These are phyloP conservation scores for Cladosporium austrohemisphaericum DNA, from an alignment of 2,329 filamentous ascomycete species.

Conservation along the genomic window DNA sequence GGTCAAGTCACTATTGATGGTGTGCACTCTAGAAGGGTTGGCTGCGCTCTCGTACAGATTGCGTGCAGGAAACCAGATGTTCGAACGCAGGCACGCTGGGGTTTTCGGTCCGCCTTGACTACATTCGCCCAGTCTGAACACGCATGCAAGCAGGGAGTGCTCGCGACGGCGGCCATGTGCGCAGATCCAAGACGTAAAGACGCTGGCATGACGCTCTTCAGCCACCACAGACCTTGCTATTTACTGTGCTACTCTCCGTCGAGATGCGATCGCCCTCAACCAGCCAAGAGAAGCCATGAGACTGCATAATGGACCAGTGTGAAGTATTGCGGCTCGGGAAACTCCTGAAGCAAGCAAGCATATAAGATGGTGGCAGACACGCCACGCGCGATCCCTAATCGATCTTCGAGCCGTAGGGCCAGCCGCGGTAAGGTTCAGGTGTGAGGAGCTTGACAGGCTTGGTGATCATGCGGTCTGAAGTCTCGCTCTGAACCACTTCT, in stretches of 20 bases:
- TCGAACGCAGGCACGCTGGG: constrained; percentile 11
- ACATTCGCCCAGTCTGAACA: background rate
- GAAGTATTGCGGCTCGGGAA: constrained; percentile 4
- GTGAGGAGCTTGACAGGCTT: constrained; percentile 5
- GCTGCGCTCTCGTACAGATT: constrained; percentile 6
- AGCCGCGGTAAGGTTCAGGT: constrained; percentile 1
- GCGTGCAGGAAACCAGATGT: constrained; percentile 6
- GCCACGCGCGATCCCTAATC: background rate
- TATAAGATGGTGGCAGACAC: background rate
- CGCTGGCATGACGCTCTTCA: background rate
- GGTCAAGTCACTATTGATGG: background rate
- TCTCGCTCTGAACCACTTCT: background rate
- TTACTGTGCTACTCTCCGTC: background rate
- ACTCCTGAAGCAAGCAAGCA: background rate
- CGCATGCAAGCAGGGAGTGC: background rate
- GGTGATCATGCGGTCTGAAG: constrained; percentile 3
- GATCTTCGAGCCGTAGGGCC: background rate
- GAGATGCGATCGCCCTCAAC: background rate
- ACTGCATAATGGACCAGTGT: constrained; percentile 3
- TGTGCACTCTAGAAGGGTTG: constrained; percentile 12
- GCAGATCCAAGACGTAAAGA: constrained; percentile 3
- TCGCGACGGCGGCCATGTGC: background rate
- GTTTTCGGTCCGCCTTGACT: constrained; percentile 7
- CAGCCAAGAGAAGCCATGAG: constrained; percentile 3
- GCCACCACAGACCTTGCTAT: background rate